Base-by-base conservation (phyloP, 768 basidiomycete genomes). In the Scleroderma citrinum region DNA sequence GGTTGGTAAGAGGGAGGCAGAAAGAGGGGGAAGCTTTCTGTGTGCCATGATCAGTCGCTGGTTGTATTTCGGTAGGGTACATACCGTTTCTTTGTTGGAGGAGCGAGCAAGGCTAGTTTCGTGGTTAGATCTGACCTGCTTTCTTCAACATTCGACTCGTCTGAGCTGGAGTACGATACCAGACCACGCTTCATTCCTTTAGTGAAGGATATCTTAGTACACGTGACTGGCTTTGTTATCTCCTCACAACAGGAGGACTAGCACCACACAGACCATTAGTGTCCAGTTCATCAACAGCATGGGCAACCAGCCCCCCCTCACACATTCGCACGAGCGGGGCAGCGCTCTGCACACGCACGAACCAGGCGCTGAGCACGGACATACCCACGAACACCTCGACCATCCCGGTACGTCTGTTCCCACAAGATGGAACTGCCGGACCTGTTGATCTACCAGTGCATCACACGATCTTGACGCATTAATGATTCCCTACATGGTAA, bases 301-400 rank as follows among this genome's bases (percentile, higher is more conserved):
- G 12, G 53, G 64, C 7, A 49, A 63, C 4, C 69, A 71, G 32
- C 50, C 65, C 13, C 50, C 63, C 16, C 65, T 72, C 40, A 45
- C 64, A 3, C 82, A 84, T 59, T 70, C 77, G 11, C 85, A 90
- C 61, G 79, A 71, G 46, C 64, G 61, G 48, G 68, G 59, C 38
- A 70, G 61, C 13, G 64, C 54, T 7, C 35, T 61, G 11, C 83
- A 85, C 54, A 37, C 61, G 11, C 83, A 85, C 54, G 73, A 76
- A 41, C 82, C 81, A 57, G 78, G 70, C 10, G 76, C 74, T 37
- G 92, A 94, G 46, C 94, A 97, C 60, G 94, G 94, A 4, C 95
- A 97, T 59, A 92, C 92, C 0, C 95, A 97, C 64, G 95, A 97
- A 54, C 83, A 89, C 59, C 75, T 95, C 42, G 92, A 96, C 47